Evolutionary conservation across 2,329 filamentous ascomycete species (phyloP).

Genomic region (Cercospora brassicicola): DNA sequence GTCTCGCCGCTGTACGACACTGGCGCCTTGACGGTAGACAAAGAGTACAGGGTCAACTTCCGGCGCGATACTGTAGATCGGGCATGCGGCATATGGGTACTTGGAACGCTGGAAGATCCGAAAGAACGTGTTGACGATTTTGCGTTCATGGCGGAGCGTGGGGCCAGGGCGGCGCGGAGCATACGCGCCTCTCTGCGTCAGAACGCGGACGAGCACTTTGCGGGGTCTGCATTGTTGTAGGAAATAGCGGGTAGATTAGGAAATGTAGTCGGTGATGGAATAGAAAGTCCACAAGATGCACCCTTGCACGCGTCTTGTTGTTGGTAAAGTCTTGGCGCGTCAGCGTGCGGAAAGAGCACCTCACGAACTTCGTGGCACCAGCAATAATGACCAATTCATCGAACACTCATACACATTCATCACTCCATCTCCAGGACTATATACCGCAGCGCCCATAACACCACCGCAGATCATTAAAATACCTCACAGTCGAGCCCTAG

Average conservation of each 20-base stretch:
- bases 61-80: constrained; percentile 19
- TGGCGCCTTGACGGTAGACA: constrained; percentile 22
- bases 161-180: constrained; percentile 20
- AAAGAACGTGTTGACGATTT: constrained; percentile 28
- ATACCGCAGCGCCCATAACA: background rate
- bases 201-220: constrained; percentile 14
- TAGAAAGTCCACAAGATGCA: background rate
- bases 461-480: background rate
- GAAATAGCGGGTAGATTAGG: background rate
- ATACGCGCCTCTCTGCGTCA: constrained; percentile 20
- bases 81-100: constrained; percentile 29
- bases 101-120: constrained; percentile 27
- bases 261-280: background rate
- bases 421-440: background rate
- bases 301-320: background rate
- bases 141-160: constrained; percentile 27
- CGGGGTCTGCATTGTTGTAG: constrained; percentile 30
- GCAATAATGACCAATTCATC: background rate
- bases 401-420: background rate
- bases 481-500: constrained; percentile 15
- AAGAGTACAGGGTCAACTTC: constrained; percentile 31
- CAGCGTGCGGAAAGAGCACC: background rate
- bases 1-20: constrained; percentile 24
- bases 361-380: background rate
- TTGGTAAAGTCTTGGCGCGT: background rate